Conservation (phyloP, 768 basidiomycete species). For the Strobilomyces echinocephalus region DNA sequence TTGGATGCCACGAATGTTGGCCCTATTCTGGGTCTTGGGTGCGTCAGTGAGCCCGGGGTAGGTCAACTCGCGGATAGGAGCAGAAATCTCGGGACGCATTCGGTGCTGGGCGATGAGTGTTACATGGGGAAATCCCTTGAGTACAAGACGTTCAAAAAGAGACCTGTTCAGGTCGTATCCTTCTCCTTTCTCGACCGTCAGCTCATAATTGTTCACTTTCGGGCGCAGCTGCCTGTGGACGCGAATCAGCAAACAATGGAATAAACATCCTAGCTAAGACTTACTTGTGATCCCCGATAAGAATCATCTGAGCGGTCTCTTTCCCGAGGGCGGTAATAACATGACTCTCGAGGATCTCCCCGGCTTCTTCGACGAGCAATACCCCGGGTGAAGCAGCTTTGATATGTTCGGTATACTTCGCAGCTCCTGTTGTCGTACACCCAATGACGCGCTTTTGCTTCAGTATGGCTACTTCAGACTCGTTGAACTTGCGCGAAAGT, state of each 20-base stretch:
- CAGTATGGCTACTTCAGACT: conserved; percentile 35
- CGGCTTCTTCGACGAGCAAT: conserved; percentile 68
- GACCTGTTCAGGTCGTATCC: conserved; percentile 66
- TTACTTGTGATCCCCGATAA: conserved; percentile 75
- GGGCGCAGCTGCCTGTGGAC: conserved; percentile 60
- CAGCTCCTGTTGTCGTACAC: conserved; percentile 68
- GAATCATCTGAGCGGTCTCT: conserved; percentile 49
- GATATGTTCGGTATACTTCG: conserved; percentile 51
- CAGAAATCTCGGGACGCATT: conserved; percentile 74
- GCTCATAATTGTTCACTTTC: conserved; percentile 60
- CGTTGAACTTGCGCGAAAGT: conserved; percentile 34
- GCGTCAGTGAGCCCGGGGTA: conserved; percentile 65
- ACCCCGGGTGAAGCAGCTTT: conserved; percentile 45
- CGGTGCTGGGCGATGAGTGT: conserved; percentile 58
- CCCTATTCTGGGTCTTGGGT: conserved; percentile 44
- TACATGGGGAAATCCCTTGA: conserved; percentile 57
- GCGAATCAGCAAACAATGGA: neutral
- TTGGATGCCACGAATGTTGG: conserved; percentile 49
- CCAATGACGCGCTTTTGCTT: conserved; percentile 54
- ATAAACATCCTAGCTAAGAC: neutral
- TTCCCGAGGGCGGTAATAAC: conserved; percentile 53
- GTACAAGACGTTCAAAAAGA: conserved; percentile 64
- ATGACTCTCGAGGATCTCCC: conserved; percentile 69
- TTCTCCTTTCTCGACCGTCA: conserved; percentile 67
- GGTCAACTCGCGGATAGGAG: conserved; percentile 55